Evolutionary conservation across 2,329 filamentous ascomycete genomes (phyloP).

Genomic region (Penicillium brasilianum): DNA sequence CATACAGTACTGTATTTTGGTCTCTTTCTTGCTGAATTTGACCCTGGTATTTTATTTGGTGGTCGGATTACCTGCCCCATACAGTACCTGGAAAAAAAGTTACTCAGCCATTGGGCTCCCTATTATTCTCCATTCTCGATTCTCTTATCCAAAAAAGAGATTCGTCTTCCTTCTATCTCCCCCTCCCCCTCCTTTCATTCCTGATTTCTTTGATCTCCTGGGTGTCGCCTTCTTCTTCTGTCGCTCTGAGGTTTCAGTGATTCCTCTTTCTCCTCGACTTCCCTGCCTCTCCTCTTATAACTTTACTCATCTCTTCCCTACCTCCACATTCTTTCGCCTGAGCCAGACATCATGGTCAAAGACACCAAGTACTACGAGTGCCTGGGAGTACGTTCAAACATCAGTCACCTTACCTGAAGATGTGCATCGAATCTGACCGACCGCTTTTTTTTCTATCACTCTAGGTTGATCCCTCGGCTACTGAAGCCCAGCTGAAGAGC

Average conservation of each 20-base stretch:
- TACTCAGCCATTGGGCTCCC: slow-evolving; percentile 30
- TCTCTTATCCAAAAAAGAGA: slow-evolving; percentile 24
- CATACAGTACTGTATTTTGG: neutral
- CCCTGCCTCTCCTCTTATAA: slow-evolving; percentile 21
- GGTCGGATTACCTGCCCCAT: slow-evolving; percentile 18
- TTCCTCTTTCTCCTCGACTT: slow-evolving; percentile 18
- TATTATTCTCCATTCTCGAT: slow-evolving; percentile 15
- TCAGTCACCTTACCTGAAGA: neutral
- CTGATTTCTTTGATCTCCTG: slow-evolving; percentile 9
- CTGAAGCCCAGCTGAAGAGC: slow-evolving; percentile 87
- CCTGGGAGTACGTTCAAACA: slow-evolving; percentile 49
- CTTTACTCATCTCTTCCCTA: slow-evolving; percentile 15
- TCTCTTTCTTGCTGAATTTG: neutral
- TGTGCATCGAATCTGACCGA: slow-evolving; percentile 19
- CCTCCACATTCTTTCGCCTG: slow-evolving; percentile 22
- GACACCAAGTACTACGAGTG: slow-evolving; percentile 57
- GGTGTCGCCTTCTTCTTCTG: slow-evolving; percentile 19
- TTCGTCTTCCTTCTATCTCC: slow-evolving; percentile 14
- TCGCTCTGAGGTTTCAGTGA: slow-evolving; percentile 9
- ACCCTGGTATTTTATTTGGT: slow-evolving; percentile 25
- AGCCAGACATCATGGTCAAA: slow-evolving; percentile 54
- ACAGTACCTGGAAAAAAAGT: slow-evolving; percentile 34
- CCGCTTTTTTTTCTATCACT: slow-evolving; percentile 29
- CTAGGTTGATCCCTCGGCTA: slow-evolving; percentile 77
- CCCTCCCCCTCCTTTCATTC: slow-evolving; percentile 15